Base-by-base conservation (phyloP, 805 yeast species). In the Lipomyces spencermartinsiae region DNA sequence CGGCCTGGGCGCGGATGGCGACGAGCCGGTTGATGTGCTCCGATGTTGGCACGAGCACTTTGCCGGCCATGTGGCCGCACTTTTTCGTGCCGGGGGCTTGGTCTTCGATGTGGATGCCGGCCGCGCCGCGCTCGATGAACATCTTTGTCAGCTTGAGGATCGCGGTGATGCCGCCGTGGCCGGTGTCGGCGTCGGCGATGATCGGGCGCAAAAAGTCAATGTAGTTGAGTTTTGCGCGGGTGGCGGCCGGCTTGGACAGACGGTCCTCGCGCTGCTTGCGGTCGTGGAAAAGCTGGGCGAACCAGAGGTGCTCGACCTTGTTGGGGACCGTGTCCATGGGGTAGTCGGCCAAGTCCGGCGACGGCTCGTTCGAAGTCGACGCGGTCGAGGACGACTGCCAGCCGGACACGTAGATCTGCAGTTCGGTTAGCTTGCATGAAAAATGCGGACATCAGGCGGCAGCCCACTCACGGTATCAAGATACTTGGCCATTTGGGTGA, bases 331-430 rank as follows among this genome's bases (percentile, higher is more conserved):
- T 94, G 81, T 94, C 98, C 91, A 90, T 90, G 68, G 99, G 99
- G 81, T 94, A 94, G 82, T 94, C 99, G 63, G 99, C 99, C 77
- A 94, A 86, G 84, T 94, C 99, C 66, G 98, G 98, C 55, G 97
- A 92, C 46, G 98, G 99, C 83, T 94, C 98, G 79, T 94, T 94
- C 54, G 97, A 91, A 55, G 97, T 91, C 19, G 98, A 93, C 63
- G 98, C 98, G 64, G 98, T 94, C 29, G 98, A 93, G 59, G 97
- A 93, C 80, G 97, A 93, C 84, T 94, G 99, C 99, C 99, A 94
- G 63, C 99, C 99, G 55, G 97, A 90, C 72, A 94, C 96, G 80
- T 94, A 94, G 74, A 94, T 86, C 71, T 67, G 49, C 0, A 16
- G 5, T 25, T 12, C 33, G n/a, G 25, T 49, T 22, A 49, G 34